Base-by-base conservation (phyloP, 208 protist genomes). In the Trypanosoma caninum region DNA sequence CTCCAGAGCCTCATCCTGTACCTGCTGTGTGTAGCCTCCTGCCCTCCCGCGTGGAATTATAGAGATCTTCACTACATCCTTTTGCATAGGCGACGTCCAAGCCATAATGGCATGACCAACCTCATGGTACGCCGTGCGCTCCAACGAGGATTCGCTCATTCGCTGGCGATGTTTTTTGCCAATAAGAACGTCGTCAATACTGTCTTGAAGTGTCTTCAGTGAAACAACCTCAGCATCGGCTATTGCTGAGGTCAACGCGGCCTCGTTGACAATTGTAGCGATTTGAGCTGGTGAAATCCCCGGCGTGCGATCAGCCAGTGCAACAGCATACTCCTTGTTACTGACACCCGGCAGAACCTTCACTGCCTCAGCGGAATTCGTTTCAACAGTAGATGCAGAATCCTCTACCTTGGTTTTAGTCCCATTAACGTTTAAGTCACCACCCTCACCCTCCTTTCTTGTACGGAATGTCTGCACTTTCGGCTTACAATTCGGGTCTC, bases 261-360 rank as follows among this genome's bases (percentile, higher is more conserved):
- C 97, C 68, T 99, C 98, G 70, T 99, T 99, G 53, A 96, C 93
- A 28, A 99, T 95, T 40, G 98, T 99, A 11, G 96, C 67, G 48
- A 99, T 97, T 62, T 98, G 95, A 2, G 97, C 98, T 7, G 97
- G 93, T 11, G 87, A 90, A 16, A 97, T 82, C 52, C 93, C 93
- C 5, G 93, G 93, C 10, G 97, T 99, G 46, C 93, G 87, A 37
- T 93, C 79, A 0, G 95, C 76, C 16, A 96, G 65, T 23, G 67
- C 38, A 35, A 65, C 58, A n/a, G 91, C 87, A 59, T 94, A 88
- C 25, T 74, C 66, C 31, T 72, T 82, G 67, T 94, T 94, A 62
- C 76, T 82, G n/a, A 93, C 82, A 11, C 86, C 87, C 6, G 88
- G 82, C 3, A 90, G 51, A 37, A 91, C 81, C 62, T 90, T 94